Evolutionary conservation across 371 early-diverging fungal genomes (phyloP), one percentile per base, ranked within the genome.

Genomic region (Syncephalastrum monosporum): DNA sequence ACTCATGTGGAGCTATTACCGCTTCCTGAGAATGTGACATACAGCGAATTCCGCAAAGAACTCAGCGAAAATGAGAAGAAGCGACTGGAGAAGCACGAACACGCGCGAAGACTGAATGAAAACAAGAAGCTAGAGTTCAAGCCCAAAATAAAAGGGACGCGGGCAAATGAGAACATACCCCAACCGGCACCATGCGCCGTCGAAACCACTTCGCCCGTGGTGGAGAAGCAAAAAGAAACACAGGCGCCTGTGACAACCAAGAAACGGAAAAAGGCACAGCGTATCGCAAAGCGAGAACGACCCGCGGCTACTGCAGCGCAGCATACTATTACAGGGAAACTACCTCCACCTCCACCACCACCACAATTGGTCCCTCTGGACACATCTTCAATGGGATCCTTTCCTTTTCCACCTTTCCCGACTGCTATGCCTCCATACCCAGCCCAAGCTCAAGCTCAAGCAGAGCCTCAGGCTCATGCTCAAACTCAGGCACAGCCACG

Each of bases 1-100:
- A 24, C 54, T 41, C 63, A 57, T 2, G 59, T 77, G n/a, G 33
- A 59, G 0, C 50, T 74, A 0, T 10, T 52, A n/a, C 58, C 62
- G 19, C 48, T 77, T 27, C 78, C 78, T 45, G 77, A 74, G 4
- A 55, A 72, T 47, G 64, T 77, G 3, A 29, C 61, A 4, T 64
- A 71, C 50, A 68, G 67, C 47, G 60, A 65, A 23, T 77, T 61
- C 53, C 43, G 61, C 10, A 72, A 72, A 43, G 64, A 68, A 53
- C 59, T 77, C 1, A 50, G 57, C 8, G 61, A 66, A 41, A 56
- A 66, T 5, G 78, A 77, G 46, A 57, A 65, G 56, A 59, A 56
- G 25, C 16, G 55, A 21, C 50, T 76, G 0, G 41, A 49, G 17
- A 43, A 50, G 21, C 65, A 71, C 17, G 41, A 67, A 47, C n/a